A percentile compares a stretch with the other conserved stretches of the same genome.
phyloP scores from a whole-genome alignment of 495 filamentous ascomycete genomes.

The Aspergillus sclerotiicarbonarius region DNA sequence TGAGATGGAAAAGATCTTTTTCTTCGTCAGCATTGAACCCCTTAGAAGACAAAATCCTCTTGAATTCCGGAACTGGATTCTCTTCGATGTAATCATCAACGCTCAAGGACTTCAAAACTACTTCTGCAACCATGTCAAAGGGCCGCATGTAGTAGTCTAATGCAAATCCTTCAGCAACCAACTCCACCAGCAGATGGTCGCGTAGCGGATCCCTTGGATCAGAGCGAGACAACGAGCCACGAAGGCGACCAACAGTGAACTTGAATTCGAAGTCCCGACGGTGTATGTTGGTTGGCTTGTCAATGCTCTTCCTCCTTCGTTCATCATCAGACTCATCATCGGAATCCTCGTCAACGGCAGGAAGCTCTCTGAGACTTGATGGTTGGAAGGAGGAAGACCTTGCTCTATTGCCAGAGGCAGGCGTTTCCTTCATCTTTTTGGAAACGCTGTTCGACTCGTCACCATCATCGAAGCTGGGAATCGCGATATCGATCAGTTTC shows the following conservation, averaged over 20 bases:
- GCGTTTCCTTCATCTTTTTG: conserved; percentile 30
- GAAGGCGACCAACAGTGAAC: conserved; percentile 88
- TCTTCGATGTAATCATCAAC: conserved; percentile 93
- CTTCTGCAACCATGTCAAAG: conserved; percentile 88
- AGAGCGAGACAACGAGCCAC: conserved; percentile 85
- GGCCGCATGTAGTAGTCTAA: conserved; percentile 84
- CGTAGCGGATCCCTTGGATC: conserved; percentile 73
- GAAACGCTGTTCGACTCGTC: conserved; percentile 19
- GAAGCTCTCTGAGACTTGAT: conserved; percentile 64
- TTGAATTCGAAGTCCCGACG: conserved; percentile 93
- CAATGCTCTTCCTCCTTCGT: conserved; percentile 57
- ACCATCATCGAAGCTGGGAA: conserved; percentile 73
- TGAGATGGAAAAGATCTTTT: conserved; percentile 82
- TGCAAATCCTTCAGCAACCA: conserved; percentile 86
- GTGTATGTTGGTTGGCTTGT: conserved; percentile 62
- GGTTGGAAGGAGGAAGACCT: conserved; percentile 64
- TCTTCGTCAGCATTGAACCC: conserved; percentile 67
- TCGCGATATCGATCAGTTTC: conserved; percentile 92
- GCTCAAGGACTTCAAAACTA: conserved; percentile 80
- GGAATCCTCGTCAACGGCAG: conserved; percentile 74
- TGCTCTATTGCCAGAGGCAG: conserved; percentile 37
- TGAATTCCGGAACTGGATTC: conserved; percentile 88
- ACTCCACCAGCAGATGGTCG: conserved; percentile 82
- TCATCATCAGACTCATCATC: conserved; percentile 62
- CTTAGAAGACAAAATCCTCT: conserved; percentile 89